Evolutionary conservation across 257 asterid genomes (phyloP), one percentile per base, ranked within the genome.

Genomic region (Fraxinus quadrangulata): DNA sequence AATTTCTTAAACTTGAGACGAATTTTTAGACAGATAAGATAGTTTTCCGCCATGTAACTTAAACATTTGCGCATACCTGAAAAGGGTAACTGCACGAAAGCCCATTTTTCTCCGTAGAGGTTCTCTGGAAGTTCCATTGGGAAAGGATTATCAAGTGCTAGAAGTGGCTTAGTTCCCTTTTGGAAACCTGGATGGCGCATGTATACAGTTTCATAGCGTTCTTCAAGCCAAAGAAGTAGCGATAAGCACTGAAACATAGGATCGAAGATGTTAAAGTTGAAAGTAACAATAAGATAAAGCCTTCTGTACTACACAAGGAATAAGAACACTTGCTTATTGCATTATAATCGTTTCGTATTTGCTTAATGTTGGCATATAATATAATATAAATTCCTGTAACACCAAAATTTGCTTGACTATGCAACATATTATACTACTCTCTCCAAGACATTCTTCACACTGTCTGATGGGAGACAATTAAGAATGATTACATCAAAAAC

Each of bases 51-150:
- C 42, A 21, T 26, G 75, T 75, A 69, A 17, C 1, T 10, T 45
- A 33, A 5, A 40, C 30, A 72, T 28, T 13, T 28, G 66, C 3
- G 51, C 30, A 14, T 82, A 92, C 97, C 96, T 82, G 97, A 86
- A 75, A 90, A 90, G 2, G 98, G 99, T 75, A 93, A 81, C 87
- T 95, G 97, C 37, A 95, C 98, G 77, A 93, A 93, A 39, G 98
- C 97, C 97, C 98, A 95, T 83, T 93, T 90, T 81, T 95, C 98
- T 33, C 98, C 98, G 67, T 89, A 91, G 23, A 93, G 85, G 78
- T 89, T 90, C 81, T 95, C 97, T 0, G 99, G 99, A 81, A 94
- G 98, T 81, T 91, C 93, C 89, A 88, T 74, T 8, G 98, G 99
- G 87, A 93, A 95, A 47, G 98, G 97, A 83, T 89, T 91, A 78